Percentiles rank a stretch among this genome's conserved stretches.
Evolutionary conservation across 768 basidiomycete species (phyloP).

Genomic region (Chiua virens): DNA sequence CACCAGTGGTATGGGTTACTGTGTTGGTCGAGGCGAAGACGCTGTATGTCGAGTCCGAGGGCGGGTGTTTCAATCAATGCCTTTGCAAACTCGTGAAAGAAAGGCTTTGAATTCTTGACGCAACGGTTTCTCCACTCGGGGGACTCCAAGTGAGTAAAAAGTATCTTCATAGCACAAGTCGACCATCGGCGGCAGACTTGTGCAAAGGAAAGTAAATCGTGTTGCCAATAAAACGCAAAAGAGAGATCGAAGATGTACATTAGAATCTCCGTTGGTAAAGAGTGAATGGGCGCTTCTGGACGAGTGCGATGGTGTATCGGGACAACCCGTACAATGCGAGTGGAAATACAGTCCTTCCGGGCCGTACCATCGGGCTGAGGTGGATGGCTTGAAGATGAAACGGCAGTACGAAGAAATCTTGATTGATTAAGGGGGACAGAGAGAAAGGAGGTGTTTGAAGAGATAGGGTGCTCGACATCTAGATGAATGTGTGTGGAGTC

Average conservation of each 20-base stretch:
- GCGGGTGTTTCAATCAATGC: background rate
- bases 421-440: background rate
- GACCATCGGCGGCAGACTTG: constrained; percentile 12
- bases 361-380: background rate
- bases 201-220: constrained; percentile 2
- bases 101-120: too few relatives aligned
- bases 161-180: background rate
- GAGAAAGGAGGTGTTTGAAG: background rate
- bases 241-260: background rate
- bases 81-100: background rate
- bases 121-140: background rate
- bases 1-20: too few relatives aligned
- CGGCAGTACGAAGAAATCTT: too few relatives aligned
- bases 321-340: background rate
- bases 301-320: background rate
- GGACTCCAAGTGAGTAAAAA: background rate
- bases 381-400: too few relatives aligned
- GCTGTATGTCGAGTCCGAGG: background rate
- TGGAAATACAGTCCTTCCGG: background rate
- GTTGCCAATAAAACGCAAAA: background rate
- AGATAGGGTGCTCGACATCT: background rate
- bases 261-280: constrained; percentile 1
- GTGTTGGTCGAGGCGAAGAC: background rate
- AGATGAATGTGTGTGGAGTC: background rate
- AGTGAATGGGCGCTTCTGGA: background rate